A percentile compares a stretch with the other conserved stretches of the same genome.
Conservation (phyloP, 75 land plant species). For the Adiantum capillusveneris region DNA sequence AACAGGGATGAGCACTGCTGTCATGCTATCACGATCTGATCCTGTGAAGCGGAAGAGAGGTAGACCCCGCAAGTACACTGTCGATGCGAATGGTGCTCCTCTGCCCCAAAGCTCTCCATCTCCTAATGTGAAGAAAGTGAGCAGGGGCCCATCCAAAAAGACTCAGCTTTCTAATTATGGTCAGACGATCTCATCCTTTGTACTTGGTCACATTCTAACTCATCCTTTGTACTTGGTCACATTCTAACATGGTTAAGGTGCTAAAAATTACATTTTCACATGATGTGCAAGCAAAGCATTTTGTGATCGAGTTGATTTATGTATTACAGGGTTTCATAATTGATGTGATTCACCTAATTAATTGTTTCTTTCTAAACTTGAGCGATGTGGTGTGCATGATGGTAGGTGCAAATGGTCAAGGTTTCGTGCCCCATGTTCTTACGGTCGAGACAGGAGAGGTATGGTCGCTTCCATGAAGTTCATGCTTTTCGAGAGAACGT, state of each 20-base stretch:
- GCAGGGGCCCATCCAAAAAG: background rate
- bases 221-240: too few relatives aligned
- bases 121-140: conserved; percentile 2
- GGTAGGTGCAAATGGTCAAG: conserved; percentile 53
- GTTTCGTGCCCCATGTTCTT: conserved; percentile 61
- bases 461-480: too few relatives aligned
- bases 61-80: conserved; percentile 54
- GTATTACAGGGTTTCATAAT: too few relatives aligned
- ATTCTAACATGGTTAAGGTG: too few relatives aligned
- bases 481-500: too few relatives aligned
- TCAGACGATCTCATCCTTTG: background rate
- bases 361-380: background rate
- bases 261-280: background rate
- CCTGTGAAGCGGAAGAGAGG: conserved; percentile 62
- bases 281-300: background rate
- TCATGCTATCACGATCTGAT: conserved; percentile 8
- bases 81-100: conserved; percentile 28
- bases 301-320: background rate
- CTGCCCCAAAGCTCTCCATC: conserved; percentile 30
- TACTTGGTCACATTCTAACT: background rate
- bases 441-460: conserved; percentile 53
- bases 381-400: background rate
- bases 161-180: background rate
- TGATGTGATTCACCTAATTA: background rate
- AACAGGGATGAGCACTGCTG: background rate